Base-by-base conservation (phyloP, 73 alveolate species). In the Paramecium sonneborni region DNA sequence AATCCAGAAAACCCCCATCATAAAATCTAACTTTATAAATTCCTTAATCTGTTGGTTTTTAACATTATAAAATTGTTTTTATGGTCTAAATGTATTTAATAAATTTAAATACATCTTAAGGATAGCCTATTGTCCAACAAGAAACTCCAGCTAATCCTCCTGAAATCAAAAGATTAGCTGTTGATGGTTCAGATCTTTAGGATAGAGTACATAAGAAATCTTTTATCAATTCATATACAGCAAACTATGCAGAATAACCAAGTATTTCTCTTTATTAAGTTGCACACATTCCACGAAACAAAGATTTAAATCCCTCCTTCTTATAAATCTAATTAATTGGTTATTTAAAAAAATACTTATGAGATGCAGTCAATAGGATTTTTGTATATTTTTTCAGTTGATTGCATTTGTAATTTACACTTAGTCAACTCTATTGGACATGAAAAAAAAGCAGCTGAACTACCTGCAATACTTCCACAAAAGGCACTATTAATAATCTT, bases 1-100 rank as follows among this genome's bases (percentile, higher is more conserved):
- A 92, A 55, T 74, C 88, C 15, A 92, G 28, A 28, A 93, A 92
- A 15, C 97, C 95, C 18, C 95, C 97, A 92, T 93, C 97, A 20
- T 43, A 52, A 37, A 92, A 43, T 23, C 44, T 38, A 46, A 39
- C 48, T 41, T 79, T 79, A 79, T 41, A 79, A 5, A 39, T 43
- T 20, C 32, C 39, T 28, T 72, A 20, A 37, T 30, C 21, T 20
- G 93, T 35, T n/a, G 57, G 43, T 26, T 88, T 84, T 55, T 57
- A 70, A 23, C 92, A 89, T 70, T 93, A 69, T 23, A 85, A 56
- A 26, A 58, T 79, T 18, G 94, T 93, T 86, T 93, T 93, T 1
- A 93, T 69, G 6, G 90, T 79, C 52, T 28, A 32, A 35, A 35
- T 35, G 43, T 35, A 1, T 14, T 9, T 5, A 7, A 70, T 10